phyloP scores from a whole-genome alignment of 2,329 filamentous ascomycete species.

The Thielaviopsis euricoi region DNA sequence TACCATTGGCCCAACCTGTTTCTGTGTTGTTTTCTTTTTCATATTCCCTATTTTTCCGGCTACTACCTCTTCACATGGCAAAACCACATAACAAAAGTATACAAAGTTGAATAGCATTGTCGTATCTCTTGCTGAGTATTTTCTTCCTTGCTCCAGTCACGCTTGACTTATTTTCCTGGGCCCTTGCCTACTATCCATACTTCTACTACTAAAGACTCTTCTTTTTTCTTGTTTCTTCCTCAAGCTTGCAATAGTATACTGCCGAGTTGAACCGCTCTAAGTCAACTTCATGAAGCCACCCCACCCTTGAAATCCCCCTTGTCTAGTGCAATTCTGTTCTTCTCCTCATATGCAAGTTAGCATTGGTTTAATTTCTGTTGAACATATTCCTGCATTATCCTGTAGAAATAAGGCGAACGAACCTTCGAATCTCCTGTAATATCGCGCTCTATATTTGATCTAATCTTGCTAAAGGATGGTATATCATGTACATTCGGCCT shows the following conservation, averaged over 20 bases:
- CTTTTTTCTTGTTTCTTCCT: no score
- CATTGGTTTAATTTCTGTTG: neutral
- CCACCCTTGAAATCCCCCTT: neutral
- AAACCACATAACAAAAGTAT: neutral
- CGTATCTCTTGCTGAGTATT: no score
- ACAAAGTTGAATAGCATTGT: neutral
- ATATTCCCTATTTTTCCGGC: neutral
- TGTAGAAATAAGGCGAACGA: no score
- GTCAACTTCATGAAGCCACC: neutral
- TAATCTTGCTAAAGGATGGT: no score
- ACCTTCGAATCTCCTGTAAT: no score
- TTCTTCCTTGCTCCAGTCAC: no score
- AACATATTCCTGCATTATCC: neutral
- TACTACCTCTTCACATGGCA: neutral
- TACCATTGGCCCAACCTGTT: neutral
- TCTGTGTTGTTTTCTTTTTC: neutral
- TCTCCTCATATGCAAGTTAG: neutral
- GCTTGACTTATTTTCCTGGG: no score
- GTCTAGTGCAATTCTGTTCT: neutral
- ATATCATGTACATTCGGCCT: no score
- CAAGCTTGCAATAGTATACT: neutral
- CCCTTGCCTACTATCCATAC: no score
- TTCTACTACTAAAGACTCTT: no score
- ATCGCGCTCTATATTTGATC: no score
- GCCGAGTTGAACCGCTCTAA: neutral